Evolutionary conservation across 140 eudicot species (phyloP), one percentile per base, ranked within the genome.

Genomic region (Flaveria floridana): DNA sequence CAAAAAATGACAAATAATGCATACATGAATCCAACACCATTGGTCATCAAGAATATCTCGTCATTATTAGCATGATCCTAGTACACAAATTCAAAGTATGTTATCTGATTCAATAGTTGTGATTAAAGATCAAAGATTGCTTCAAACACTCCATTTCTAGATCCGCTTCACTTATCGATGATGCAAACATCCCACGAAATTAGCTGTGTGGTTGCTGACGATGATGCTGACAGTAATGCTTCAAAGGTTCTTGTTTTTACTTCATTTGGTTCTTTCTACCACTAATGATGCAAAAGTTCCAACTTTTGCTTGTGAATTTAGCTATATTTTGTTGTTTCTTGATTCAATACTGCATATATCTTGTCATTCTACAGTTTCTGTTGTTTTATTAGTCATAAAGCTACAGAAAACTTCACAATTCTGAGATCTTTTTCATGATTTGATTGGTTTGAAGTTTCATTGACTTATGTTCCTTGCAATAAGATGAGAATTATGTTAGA

Each of bases 171-270:
- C 74, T 68, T 68, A 41, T 55, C 19, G 19, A 64, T 42, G 72
- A 80, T 74, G 84, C 80, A 74, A 74, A 80, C 84, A 74, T 80
- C 84, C 34, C 75, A 74, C 55, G 80, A 80, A 74, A 65, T 65
- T 37, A 80, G 44, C 70, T 64, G 30, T 73, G 61, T 9, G 21
- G 76, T 19, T 73, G 72, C 20, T 72, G 71, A 7, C 16, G 70
- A 67, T 46, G 70, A 67, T 16, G 76, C 28, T 51, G 57, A 28
- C 75, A 65, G 18, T 7, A 65, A 65, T 65, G 72, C 34, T 68
- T 75, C 72, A 65, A 23, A 79, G 84, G 84, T 80, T 74, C 57
- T 47, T 46, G 44, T 42, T 73, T 28, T 73, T 26, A 46, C 75
- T 23, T 72, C 39, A 9, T 44, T 21, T 77, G 72, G 13, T 46